Evolutionary conservation across 495 filamentous ascomycete genomes (phyloP).

Genomic region (Penicillium psychrofluorescens): DNA sequence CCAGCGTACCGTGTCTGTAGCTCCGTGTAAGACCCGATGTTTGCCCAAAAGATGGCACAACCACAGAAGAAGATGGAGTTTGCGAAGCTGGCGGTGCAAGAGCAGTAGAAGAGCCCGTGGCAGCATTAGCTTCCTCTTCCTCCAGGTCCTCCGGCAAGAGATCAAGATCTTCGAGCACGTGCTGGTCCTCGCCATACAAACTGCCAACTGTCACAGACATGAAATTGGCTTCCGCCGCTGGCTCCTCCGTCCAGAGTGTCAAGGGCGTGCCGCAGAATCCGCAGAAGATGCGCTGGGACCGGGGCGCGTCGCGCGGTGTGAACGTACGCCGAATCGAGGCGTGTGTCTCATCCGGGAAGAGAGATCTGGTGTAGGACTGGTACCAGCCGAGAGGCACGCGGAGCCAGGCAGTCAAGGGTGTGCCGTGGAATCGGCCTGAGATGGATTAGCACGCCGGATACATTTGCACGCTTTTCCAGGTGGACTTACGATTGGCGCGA

Average conservation of each 20-base stretch:
- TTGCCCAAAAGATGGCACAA: constrained; percentile 15
- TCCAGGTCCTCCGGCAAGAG: constrained; percentile 47
- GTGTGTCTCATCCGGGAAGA: constrained; percentile 72
- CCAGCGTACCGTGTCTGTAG: constrained; percentile 27
- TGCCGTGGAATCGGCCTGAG: constrained; percentile 56
- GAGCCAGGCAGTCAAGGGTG: constrained; percentile 70
- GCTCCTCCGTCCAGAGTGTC: constrained; percentile 70
- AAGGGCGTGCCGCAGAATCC: constrained; percentile 83
- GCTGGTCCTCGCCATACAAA: constrained; percentile 57
- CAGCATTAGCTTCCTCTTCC: constrained; percentile 26
- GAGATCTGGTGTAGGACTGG: constrained; percentile 60
- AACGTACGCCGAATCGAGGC: constrained; percentile 64
- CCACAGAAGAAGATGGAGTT: constrained; percentile 8
- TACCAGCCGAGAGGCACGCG: constrained; percentile 74
- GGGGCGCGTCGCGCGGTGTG: constrained; percentile 49
- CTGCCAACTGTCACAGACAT: constrained; percentile 71
- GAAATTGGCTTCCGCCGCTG: constrained; percentile 59
- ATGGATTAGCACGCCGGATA: constrained; percentile 4
- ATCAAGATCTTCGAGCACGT: constrained; percentile 58
- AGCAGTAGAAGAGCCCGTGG: constrained; percentile 4
- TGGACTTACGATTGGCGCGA: constrained; percentile 53
- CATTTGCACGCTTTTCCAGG: neutral
- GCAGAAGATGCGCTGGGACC: constrained; percentile 71
- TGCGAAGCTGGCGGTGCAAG: neutral
- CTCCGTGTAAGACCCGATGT: constrained; percentile 12